Percentiles rank a stretch among this genome's conserved stretches.
phyloP scores from a whole-genome alignment of 164 flowering plant genomes.

The Cinnamomum micranthum region DNA sequence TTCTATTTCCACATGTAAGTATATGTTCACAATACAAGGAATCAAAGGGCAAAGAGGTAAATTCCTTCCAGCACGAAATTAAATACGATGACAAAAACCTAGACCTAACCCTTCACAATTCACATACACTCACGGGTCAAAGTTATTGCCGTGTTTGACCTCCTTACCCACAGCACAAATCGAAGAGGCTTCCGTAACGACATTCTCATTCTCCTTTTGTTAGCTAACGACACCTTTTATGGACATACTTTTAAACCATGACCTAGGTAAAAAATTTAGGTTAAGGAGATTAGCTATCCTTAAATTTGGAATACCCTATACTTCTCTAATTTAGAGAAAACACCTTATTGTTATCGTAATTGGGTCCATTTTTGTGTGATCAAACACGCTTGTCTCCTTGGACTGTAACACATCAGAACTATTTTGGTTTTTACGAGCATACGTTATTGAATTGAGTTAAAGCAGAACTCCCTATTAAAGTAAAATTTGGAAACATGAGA shows the following conservation, averaged over 20 bases:
- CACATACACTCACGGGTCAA: not conserved
- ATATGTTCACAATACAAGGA: not conserved
- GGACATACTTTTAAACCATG: not conserved
- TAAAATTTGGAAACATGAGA: too few species aligned
- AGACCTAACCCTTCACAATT: not conserved
- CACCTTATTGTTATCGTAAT: not conserved
- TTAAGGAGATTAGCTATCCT: not conserved
- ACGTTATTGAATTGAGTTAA: too few species aligned
- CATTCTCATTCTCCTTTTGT: not conserved
- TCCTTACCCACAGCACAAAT: not conserved
- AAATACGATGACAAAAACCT: not conserved
- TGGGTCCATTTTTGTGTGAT: not conserved
- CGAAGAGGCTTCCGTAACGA: not conserved
- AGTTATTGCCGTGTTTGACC: constrained; percentile 20
- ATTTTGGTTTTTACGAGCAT: too few species aligned
- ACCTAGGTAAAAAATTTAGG: not conserved
- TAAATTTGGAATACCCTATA: not conserved
- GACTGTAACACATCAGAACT: too few species aligned
- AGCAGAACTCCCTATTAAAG: too few species aligned
- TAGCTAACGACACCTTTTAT: not conserved
- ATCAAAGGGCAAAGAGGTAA: not conserved
- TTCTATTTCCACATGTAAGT: too few species aligned
- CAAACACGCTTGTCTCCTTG: too few species aligned
- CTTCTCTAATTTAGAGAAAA: not conserved
- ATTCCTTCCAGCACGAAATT: not conserved